Conservation (phyloP, 2,329 filamentous ascomycete species). For the Aspergillus terreus region DNA sequence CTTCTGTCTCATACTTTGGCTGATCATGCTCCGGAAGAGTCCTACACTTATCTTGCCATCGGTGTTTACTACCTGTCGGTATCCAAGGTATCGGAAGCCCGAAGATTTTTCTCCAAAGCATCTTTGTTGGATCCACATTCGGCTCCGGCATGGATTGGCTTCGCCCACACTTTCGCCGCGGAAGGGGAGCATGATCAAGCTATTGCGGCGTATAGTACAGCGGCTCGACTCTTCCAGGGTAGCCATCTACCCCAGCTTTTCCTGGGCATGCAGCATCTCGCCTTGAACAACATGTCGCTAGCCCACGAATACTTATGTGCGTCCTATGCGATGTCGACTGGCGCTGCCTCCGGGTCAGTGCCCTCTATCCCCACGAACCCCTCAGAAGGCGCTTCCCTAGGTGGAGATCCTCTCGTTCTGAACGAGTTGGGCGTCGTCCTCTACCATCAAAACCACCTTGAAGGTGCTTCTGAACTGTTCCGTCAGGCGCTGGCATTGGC, state of each 20-base stretch:
- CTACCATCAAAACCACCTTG: slow-evolving; percentile 80
- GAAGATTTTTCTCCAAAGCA: slow-evolving; percentile 94
- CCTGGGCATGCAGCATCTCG: slow-evolving; percentile 96
- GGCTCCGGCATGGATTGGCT: slow-evolving; percentile 96
- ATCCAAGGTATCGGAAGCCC: slow-evolving; percentile 84
- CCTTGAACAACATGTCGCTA: slow-evolving; percentile 88
- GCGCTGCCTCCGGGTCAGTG: slow-evolving; percentile 29
- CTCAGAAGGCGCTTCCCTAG: slow-evolving; percentile 22
- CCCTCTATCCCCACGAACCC: slow-evolving; percentile 21
- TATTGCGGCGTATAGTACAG: slow-evolving; percentile 95
- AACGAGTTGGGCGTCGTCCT: slow-evolving; percentile 97
- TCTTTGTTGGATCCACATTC: slow-evolving; percentile 98
- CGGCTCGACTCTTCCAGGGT: slow-evolving; percentile 90
- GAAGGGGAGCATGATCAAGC: slow-evolving; percentile 98
- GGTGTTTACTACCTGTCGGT: slow-evolving; percentile 92
- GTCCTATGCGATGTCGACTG: slow-evolving; percentile 63
- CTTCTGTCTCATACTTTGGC: slow-evolving; percentile 88
- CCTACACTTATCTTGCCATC: slow-evolving; percentile 89
- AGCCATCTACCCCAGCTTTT: slow-evolving; percentile 95
- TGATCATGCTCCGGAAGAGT: slow-evolving; percentile 85
- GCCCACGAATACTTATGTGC: slow-evolving; percentile 93
- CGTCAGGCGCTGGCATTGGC: slow-evolving; percentile 72
- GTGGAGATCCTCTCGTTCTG: slow-evolving; percentile 74
- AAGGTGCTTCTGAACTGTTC: slow-evolving; percentile 75
- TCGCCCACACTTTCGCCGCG: slow-evolving; percentile 95